phyloP scores from a whole-genome alignment of 306 rosid species.

The Luffa acutangula region DNA sequence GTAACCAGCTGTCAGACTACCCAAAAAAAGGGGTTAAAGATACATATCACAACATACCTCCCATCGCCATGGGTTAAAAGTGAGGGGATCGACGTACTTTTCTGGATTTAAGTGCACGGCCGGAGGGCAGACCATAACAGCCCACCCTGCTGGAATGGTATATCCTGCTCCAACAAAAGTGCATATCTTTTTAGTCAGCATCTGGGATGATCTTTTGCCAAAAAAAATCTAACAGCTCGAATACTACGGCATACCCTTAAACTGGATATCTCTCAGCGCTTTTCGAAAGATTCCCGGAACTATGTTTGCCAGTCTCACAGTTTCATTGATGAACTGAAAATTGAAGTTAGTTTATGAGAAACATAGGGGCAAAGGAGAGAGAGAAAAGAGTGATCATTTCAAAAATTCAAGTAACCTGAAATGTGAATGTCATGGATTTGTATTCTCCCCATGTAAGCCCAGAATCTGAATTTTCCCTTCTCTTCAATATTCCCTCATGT shows the following conservation, averaged over 20 bases:
- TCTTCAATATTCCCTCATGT: slow-evolving; percentile 62
- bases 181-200: slow-evolving; percentile 11
- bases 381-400: neutral
- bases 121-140: slow-evolving; percentile 93
- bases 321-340: slow-evolving; percentile 82
- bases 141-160: slow-evolving; percentile 94
- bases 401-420: slow-evolving; percentile 41
- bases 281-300: slow-evolving; percentile 93
- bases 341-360: slow-evolving; percentile 10
- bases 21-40: neutral
- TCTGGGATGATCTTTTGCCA: neutral
- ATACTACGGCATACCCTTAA: slow-evolving; percentile 48
- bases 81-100: slow-evolving; percentile 64
- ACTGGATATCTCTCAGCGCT: slow-evolving; percentile 54
- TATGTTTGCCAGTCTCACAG: slow-evolving; percentile 89
- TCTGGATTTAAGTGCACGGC: slow-evolving; percentile 85
- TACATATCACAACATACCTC: slow-evolving; percentile 31
- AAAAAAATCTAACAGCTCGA: neutral
- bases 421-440: slow-evolving; percentile 91
- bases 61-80: slow-evolving; percentile 90
- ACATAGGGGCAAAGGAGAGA: neutral
- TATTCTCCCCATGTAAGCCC: slow-evolving; percentile 90
- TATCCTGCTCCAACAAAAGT: slow-evolving; percentile 38
- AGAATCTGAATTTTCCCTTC: slow-evolving; percentile 46
- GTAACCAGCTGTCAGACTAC: neutral